Conservation (phyloP, 106 monocot species). For the Apostasia ramifera region DNA sequence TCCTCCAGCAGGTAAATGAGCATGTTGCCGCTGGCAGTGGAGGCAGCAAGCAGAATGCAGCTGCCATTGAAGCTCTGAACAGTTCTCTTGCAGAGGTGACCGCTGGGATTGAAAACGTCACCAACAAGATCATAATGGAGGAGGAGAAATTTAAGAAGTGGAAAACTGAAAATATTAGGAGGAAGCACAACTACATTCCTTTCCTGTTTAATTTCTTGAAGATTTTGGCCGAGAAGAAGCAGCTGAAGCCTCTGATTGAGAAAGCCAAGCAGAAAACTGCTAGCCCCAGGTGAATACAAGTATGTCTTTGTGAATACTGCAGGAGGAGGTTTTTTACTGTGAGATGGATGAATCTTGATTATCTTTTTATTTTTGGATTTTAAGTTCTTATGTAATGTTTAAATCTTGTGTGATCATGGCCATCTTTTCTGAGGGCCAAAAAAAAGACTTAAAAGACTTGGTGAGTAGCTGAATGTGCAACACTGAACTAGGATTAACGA, state of each 20-base stretch:
- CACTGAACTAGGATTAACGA: too few relatives aligned
- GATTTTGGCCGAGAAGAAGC: constrained; percentile 94
- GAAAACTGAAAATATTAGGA: constrained; percentile 85
- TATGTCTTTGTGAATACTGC: too few relatives aligned
- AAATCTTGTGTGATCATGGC: too few relatives aligned
- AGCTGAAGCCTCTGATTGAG: constrained; percentile 89
- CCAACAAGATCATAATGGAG: constrained; percentile 87
- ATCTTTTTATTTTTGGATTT: too few relatives aligned
- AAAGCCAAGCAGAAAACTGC: constrained; percentile 81
- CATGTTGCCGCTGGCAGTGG: not conserved
- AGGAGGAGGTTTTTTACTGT: too few relatives aligned
- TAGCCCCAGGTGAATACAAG: constrained; percentile 22
- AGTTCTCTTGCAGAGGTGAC: constrained; percentile 60
- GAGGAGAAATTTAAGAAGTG: constrained; percentile 99
- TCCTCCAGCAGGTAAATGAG: constrained; percentile 55
- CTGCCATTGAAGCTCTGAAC: constrained; percentile 33
- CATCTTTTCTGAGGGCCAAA: too few relatives aligned
- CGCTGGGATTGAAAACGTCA: constrained; percentile 51
- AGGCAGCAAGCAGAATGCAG: constrained; percentile 8
- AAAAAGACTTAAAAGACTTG: too few relatives aligned
- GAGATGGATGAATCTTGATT: too few relatives aligned
- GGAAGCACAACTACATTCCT: constrained; percentile 97
- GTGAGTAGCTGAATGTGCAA: too few relatives aligned
- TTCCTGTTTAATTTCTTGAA: constrained; percentile 95
- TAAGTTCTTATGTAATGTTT: too few relatives aligned